Base-by-base conservation (phyloP, 2,329 filamentous ascomycete genomes). In the Cytospora chrysosperma region DNA sequence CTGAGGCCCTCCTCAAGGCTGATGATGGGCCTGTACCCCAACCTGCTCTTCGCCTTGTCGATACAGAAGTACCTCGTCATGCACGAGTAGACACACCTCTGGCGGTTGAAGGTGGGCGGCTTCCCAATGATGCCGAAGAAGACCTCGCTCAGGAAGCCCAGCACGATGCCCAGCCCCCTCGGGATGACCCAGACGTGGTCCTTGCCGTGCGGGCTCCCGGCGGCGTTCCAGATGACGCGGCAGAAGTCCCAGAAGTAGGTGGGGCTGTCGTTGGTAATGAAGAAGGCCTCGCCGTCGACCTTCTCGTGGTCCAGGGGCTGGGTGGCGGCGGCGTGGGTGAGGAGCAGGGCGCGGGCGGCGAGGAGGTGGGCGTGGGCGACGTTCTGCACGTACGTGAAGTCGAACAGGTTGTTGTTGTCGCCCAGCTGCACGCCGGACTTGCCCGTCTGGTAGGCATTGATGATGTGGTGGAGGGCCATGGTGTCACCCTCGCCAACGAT, bases 231-330 rank as follows among this genome's bases (percentile, higher is more conserved):
- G 54, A 97, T 83, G 47, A 88, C 86, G 49, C 91, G 84, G 64
- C 90, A 86, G 73, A 96, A 90, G 76, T 96, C 92, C 87, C 95
- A 96, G 76, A 97, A 96, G 75, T 94, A 94, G 24, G 96, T 82
- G 6, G 94, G 94, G 69, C 87, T 82, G 76, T 93, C 91, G 75
- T 98, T 98, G 63, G 92, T 95, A 72, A 98, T 86, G 78, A 97
- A 88, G 79, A 98, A 94, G 57, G 88, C 88, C 75, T 97, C 88
- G 64, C 94, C 95, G 73, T 93, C 91, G 56, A 93, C 87, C 64
- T 83, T 83, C 78, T 92, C 89, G 76, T 87, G 78, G 76, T 90
- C 86, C 43, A 91, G 82, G n/a, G 87, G 87, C 0, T 82, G 81
- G 24, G 85, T 87, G 60, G 80, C 76, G 37, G 75, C 67, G n/a